These are phyloP conservation scores for Cyclotella choctawhatcheeana DNA, from an alignment of 108 stramenopile genomes.

Conservation along the genomic window DNA sequence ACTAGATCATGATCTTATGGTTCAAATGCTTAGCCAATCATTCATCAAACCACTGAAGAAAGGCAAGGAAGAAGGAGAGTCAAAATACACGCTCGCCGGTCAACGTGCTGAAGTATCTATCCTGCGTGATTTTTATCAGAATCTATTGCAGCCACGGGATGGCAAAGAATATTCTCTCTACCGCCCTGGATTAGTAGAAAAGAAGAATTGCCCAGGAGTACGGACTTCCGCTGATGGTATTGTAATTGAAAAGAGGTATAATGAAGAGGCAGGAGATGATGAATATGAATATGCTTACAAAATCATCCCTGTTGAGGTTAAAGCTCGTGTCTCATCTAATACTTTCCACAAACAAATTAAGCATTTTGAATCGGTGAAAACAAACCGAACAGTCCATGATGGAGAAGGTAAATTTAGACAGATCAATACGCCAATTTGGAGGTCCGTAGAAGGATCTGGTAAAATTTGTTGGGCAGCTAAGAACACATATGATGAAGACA, in stretches of 20 bases:
- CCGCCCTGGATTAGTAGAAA: not conserved
- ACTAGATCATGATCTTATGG: not conserved
- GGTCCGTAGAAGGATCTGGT: not conserved
- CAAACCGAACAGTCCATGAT: not conserved
- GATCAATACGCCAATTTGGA: not conserved
- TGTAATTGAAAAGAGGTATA: not conserved
- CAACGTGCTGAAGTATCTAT: not conserved
- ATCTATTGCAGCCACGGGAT: constrained; percentile 2
- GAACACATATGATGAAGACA: not conserved
- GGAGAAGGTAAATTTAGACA: not conserved
- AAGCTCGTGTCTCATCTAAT: not conserved
- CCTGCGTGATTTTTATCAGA: not conserved
- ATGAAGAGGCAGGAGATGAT: not conserved
- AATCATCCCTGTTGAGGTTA: not conserved
- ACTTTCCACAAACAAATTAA: not conserved
- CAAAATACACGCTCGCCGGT: not conserved
- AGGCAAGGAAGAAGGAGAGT: not conserved
- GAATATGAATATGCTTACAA: not conserved
- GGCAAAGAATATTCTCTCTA: too few relatives aligned
- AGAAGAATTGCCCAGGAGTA: not conserved
- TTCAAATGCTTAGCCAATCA: not conserved
- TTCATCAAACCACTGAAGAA: not conserved
- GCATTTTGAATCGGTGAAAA: not conserved
- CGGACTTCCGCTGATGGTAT: not conserved
- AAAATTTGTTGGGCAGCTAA: not conserved